Percentiles rank a stretch among this genome's conserved stretches.
These are phyloP conservation scores for Yueomyces sp. DNA, from an alignment of 805 yeast species.

Conservation along the genomic window DNA sequence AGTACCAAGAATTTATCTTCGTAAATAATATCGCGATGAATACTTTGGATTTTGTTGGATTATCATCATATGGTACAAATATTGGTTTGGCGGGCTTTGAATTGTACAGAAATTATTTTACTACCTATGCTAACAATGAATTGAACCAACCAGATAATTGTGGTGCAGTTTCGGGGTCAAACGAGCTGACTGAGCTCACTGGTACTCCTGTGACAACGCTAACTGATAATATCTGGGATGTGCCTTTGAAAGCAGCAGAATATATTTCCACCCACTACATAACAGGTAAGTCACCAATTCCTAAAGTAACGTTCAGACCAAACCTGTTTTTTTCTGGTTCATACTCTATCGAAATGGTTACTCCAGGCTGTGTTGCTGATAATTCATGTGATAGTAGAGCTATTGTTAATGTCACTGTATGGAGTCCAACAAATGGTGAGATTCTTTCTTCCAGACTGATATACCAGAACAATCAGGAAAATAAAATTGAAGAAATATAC, in stretches of 20 bases:
- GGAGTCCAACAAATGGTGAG: slow-evolving; percentile 25
- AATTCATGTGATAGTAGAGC: slow-evolving; percentile 60
- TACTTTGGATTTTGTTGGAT: slow-evolving; percentile 47
- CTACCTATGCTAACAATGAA: slow-evolving; percentile 62
- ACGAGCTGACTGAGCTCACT: background rate
- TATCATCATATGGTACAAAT: slow-evolving; percentile 53
- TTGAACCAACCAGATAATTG: slow-evolving; percentile 39
- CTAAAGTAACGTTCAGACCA: slow-evolving; percentile 42
- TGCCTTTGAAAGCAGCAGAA: slow-evolving; percentile 19
- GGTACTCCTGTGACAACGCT: slow-evolving; percentile 9
- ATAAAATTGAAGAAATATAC: slow-evolving; percentile 70
- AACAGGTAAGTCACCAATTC: slow-evolving; percentile 18
- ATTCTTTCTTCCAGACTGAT: slow-evolving; percentile 31
- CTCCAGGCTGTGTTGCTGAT: slow-evolving; percentile 77
- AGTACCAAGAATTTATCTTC: slow-evolving; percentile 75
- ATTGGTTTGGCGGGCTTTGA: slow-evolving; percentile 67
- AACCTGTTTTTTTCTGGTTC: slow-evolving; percentile 61
- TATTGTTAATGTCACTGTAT: slow-evolving; percentile 60
- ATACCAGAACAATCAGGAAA: slow-evolving; percentile 67
- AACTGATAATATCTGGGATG: slow-evolving; percentile 20
- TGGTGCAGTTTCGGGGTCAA: slow-evolving; percentile 30
- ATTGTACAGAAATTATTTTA: slow-evolving; percentile 40
- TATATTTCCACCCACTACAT: slow-evolving; percentile 22
- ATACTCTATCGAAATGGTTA: slow-evolving; percentile 58
- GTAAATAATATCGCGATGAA: slow-evolving; percentile 51